These are phyloP conservation scores for Plasmodium relictum DNA, from an alignment of 169 alveolate species.

Conservation along the genomic window DNA sequence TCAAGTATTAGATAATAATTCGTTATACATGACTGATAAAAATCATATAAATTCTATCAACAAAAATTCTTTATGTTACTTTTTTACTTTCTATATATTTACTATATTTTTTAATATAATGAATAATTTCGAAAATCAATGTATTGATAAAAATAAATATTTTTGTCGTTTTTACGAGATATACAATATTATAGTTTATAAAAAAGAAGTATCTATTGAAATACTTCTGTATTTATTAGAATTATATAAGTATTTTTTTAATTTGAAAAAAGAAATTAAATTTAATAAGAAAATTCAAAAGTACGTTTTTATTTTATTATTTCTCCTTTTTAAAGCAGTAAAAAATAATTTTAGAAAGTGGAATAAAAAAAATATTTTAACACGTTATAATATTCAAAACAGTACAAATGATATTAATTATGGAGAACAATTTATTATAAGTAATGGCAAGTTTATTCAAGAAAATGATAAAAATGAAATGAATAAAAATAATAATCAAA, in stretches of 20 bases:
- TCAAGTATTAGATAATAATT: neutral
- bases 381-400: no score
- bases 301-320: conserved; percentile 26
- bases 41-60: conserved; percentile 1
- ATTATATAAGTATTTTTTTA: conserved; percentile 19
- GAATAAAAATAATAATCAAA: no score
- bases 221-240: conserved; percentile 17
- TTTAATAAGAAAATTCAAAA: conserved; percentile 6
- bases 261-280: conserved; percentile 10
- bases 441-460: neutral
- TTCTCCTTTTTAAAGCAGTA: conserved; percentile 29
- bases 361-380: neutral
- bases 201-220: conserved; percentile 14
- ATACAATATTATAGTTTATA: conserved; percentile 19
- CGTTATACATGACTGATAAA: neutral
- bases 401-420: neutral
- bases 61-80: conserved; percentile 37
- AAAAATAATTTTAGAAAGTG: conserved; percentile 7
- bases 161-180: conserved; percentile 11
- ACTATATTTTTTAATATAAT: conserved; percentile 44
- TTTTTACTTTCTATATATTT: conserved; percentile 27
- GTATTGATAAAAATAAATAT: neutral
- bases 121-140: neutral
- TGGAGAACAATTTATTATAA: neutral
- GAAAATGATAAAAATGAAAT: no score